Base-by-base conservation (phyloP, 805 yeast species). In the Saccharomycopsis fibuligera region DNA sequence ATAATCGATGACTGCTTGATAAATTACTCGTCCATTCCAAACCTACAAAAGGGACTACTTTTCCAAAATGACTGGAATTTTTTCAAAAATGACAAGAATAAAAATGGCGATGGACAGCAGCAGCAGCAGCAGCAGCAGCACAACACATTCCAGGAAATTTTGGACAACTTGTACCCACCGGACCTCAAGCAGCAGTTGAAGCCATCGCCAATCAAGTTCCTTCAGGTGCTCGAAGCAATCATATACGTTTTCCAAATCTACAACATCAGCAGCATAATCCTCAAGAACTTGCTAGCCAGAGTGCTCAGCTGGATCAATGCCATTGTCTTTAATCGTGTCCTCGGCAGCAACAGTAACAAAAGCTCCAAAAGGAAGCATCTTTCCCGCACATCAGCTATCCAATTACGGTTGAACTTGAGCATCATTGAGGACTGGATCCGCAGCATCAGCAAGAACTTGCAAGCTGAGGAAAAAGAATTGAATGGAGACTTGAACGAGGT, bases 351-450 rank as follows among this genome's bases (percentile, higher is more conserved):
- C 27, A 48, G 44, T 16, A 38, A 22, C 16, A 22, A 35, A 16
- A 41, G 44, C 8, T n/a, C n/a, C n/a, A 62, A 55, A 53, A 62
- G 55, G 53, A 84, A 78, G 57, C 83, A 83, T 56, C 72, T 85
- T 44, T 78, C 96, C 0, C 75, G 99, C 51, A 75, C 87, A 0
- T 78, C 82, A 54, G 98, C 97, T 0, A 79, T 93, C 65, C 98
- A 93, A 61, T 82, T 93, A 41, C 71, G 97, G 48, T 74, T 93
- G 47, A 93, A 93, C 58, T 59, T 93, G 8, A 88, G 96, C 0
- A 76, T 85, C 4, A 66, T 93, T 39, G 97, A 93, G 64, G 96
- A 93, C 60, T 93, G 99, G 99, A 75, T 91, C 27, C 76, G 95
- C 51, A 72, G 64, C 39, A 47, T 53, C 14, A 36, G 45, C 10